Percentiles rank a stretch among this genome's conserved stretches.
These are phyloP conservation scores for Blastomyces emzantsi DNA, from an alignment of 2,329 filamentous ascomycete genomes.

Conservation along the genomic window DNA sequence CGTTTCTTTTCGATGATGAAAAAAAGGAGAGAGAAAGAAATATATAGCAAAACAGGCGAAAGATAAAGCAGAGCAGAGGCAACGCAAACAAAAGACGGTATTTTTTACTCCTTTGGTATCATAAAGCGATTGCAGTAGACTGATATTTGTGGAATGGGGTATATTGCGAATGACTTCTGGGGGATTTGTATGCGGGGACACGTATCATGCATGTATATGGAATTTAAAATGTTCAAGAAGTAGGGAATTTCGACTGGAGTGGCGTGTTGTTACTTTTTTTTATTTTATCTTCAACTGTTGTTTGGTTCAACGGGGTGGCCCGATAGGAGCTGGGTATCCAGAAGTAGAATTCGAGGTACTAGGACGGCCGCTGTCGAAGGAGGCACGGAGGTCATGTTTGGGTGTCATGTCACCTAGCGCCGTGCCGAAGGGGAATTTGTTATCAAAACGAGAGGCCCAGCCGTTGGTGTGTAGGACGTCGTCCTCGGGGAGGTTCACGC, in stretches of 20 bases:
- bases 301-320: constrained; percentile 68
- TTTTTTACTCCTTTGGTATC: constrained; percentile 15
- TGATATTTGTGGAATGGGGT: constrained; percentile 27
- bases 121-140: constrained; percentile 17
- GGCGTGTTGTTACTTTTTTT: constrained; percentile 32
- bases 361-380: constrained; percentile 83
- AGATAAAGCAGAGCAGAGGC: neutral
- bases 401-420: constrained; percentile 71
- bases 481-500: constrained; percentile 86
- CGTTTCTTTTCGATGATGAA: neutral
- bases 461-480: constrained; percentile 57
- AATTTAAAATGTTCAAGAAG: constrained; percentile 12
- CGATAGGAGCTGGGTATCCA: constrained; percentile 90
- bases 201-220: neutral
- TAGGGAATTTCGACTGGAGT: constrained; percentile 28
- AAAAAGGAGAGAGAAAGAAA: neutral
- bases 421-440: constrained; percentile 55
- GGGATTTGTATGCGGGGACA: neutral
- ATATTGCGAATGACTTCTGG: constrained; percentile 30
- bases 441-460: constrained; percentile 49
- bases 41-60: neutral
- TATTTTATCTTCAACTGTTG: neutral
- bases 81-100: neutral
- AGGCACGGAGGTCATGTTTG: constrained; percentile 72
- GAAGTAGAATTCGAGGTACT: constrained; percentile 95